Conservation (phyloP, 2,329 filamentous ascomycete species). For the Fonsecaea multimorphosa region DNA sequence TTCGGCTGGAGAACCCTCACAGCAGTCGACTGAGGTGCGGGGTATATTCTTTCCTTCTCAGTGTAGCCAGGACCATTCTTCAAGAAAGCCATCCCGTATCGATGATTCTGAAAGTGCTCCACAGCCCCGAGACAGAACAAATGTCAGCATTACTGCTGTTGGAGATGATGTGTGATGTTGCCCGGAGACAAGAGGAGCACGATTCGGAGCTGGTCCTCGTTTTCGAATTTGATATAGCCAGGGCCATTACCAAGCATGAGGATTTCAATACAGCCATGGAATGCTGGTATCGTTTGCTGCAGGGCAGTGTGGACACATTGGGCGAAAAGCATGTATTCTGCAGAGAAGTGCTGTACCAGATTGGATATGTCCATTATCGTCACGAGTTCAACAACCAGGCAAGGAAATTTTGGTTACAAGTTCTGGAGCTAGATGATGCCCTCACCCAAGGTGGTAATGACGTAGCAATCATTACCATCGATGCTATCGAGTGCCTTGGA, state of each 20-base stretch:
- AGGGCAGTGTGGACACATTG: background rate
- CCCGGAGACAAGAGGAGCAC: background rate
- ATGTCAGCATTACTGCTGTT: background rate
- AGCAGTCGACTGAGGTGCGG: too few relatives aligned
- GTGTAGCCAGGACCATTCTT: constrained; percentile 15
- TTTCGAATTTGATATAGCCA: background rate
- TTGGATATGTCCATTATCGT: background rate
- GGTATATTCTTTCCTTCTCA: constrained; percentile 2
- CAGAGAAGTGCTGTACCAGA: background rate
- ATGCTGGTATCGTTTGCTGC: background rate
- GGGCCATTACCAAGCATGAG: background rate
- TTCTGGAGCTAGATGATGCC: constrained; percentile 1
- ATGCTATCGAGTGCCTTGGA: background rate
- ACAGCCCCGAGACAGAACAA: background rate
- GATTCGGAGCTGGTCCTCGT: background rate
- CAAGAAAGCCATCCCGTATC: constrained; percentile 13
- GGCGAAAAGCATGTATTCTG: background rate
- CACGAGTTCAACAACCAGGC: background rate
- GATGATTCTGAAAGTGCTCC: constrained; percentile 15
- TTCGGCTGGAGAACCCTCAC: too few relatives aligned
- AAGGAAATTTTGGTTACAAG: background rate
- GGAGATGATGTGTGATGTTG: constrained; percentile 9
- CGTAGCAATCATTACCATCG: background rate
- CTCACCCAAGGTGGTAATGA: background rate
- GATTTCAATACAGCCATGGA: background rate